Conservation (phyloP, 106 monocot genomes). For the Apostasia shenzhenica region DNA sequence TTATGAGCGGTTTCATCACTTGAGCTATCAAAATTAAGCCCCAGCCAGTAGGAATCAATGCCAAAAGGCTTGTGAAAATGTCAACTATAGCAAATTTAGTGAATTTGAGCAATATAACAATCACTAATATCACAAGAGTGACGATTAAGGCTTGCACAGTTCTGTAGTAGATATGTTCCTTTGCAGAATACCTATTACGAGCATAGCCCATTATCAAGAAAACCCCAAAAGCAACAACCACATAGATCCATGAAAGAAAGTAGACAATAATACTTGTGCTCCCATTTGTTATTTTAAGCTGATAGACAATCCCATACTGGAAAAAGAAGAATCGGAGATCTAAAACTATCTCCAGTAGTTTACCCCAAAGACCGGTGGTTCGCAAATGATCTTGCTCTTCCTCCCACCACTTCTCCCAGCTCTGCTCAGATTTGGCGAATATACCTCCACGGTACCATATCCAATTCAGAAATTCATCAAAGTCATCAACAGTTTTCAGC, state of each 20-base stretch:
- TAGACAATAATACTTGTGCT: slow-evolving; percentile 72
- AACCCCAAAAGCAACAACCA: slow-evolving; percentile 44
- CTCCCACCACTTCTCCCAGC: slow-evolving; percentile 95
- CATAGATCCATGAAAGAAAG: slow-evolving; percentile 73
- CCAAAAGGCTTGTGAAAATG: slow-evolving; percentile 80
- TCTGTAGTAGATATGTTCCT: slow-evolving; percentile 81
- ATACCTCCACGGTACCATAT: slow-evolving; percentile 75
- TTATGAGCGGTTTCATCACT: slow-evolving; percentile 47
- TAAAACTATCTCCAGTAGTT: slow-evolving; percentile 64
- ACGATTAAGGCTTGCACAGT: slow-evolving; percentile 61
- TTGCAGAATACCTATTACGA: slow-evolving; percentile 68
- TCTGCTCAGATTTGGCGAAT: slow-evolving; percentile 63
- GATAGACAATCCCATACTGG: slow-evolving; percentile 85
- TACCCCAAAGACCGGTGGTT: slow-evolving; percentile 81
- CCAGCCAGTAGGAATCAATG: slow-evolving; percentile 80
- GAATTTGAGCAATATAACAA: slow-evolving; percentile 51
- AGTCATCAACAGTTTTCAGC: slow-evolving; percentile 91
- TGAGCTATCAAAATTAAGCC: slow-evolving; percentile 70
- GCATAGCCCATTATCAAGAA: slow-evolving; percentile 63
- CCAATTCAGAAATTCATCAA: slow-evolving; percentile 90
- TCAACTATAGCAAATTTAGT: slow-evolving; percentile 59
- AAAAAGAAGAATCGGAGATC: slow-evolving; percentile 87
- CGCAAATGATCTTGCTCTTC: slow-evolving; percentile 84
- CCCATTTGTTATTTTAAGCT: slow-evolving; percentile 51
- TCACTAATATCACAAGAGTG: slow-evolving; percentile 25